Evolutionary conservation across 208 protist genomes (phyloP).

Genomic region (Novymonas esmeraldas): DNA sequence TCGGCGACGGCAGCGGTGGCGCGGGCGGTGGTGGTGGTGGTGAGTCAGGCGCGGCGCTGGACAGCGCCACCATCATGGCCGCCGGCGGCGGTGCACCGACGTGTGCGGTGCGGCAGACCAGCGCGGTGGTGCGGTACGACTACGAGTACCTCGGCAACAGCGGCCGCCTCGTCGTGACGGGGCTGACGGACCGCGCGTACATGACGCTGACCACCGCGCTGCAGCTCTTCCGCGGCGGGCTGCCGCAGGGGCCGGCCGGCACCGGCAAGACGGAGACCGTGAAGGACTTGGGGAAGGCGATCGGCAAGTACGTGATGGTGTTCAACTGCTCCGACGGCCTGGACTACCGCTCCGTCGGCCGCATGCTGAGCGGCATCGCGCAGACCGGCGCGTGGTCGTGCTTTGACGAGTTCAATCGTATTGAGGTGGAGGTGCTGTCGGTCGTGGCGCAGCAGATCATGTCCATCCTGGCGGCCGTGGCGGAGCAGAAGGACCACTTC

Average conservation of each 20-base stretch:
- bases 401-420: slow-evolving; percentile 99
- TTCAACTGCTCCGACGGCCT: slow-evolving; percentile 99
- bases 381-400: slow-evolving; percentile 98
- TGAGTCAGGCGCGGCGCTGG: slow-evolving; percentile 2
- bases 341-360: slow-evolving; percentile 96
- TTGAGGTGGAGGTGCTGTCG: slow-evolving; percentile 98
- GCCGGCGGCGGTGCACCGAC: slow-evolving; percentile 13
- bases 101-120: slow-evolving; percentile 95
- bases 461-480: slow-evolving; percentile 92
- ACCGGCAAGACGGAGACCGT: slow-evolving; percentile 99
- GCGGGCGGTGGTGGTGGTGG: not conserved
- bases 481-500: slow-evolving; percentile 82
- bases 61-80: not conserved
- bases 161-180: slow-evolving; percentile 98
- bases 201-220: slow-evolving; percentile 98
- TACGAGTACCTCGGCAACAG: slow-evolving; percentile 98
- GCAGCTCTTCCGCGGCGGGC: slow-evolving; percentile 93
- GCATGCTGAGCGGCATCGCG: slow-evolving; percentile 96
- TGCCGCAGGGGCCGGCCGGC: slow-evolving; percentile 96
- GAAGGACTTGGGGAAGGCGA: slow-evolving; percentile 97
- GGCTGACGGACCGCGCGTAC: slow-evolving; percentile 98
- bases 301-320: slow-evolving; percentile 98
- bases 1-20: not conserved
- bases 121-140: slow-evolving; percentile 93
- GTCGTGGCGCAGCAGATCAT: slow-evolving; percentile 98